Evolutionary conservation across 108 stramenopile genomes (phyloP).

Genomic region (Cyclostephanos tholiformis): DNA sequence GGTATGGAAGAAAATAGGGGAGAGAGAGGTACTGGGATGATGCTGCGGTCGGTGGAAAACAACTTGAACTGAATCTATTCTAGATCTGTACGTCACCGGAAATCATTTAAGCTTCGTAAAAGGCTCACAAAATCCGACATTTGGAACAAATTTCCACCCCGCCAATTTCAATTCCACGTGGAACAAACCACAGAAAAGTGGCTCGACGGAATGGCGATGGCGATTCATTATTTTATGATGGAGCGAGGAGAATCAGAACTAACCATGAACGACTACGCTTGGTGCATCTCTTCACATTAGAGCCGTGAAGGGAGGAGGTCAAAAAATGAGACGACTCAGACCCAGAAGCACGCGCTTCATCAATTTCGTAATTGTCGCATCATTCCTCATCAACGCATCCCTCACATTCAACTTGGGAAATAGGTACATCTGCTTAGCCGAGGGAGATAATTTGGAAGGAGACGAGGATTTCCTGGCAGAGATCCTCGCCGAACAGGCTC

Average conservation of each 20-base stretch:
- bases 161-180: background rate
- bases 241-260: too few species aligned
- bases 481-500: constrained; percentile 48
- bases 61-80: background rate
- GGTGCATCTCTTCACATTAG: background rate
- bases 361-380: background rate
- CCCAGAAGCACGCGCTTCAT: background rate
- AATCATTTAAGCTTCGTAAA: background rate
- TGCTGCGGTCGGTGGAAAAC: background rate
- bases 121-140: background rate
- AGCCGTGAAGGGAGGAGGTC: background rate
- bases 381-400: constrained; percentile 5
- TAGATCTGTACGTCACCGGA: background rate
- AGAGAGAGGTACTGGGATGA: background rate
- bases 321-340: background rate
- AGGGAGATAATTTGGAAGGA: constrained; percentile 6
- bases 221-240: too few species aligned
- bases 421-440: background rate
- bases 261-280: too few species aligned
- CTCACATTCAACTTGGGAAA: constrained; percentile 7
- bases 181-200: background rate
- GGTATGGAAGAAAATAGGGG: too few species aligned
- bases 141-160: background rate
- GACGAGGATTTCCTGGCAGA: constrained; percentile 50
- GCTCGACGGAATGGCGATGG: too few species aligned